phyloP scores from a whole-genome alignment of 2,329 filamentous ascomycete genomes.

The Capronia americana region DNA sequence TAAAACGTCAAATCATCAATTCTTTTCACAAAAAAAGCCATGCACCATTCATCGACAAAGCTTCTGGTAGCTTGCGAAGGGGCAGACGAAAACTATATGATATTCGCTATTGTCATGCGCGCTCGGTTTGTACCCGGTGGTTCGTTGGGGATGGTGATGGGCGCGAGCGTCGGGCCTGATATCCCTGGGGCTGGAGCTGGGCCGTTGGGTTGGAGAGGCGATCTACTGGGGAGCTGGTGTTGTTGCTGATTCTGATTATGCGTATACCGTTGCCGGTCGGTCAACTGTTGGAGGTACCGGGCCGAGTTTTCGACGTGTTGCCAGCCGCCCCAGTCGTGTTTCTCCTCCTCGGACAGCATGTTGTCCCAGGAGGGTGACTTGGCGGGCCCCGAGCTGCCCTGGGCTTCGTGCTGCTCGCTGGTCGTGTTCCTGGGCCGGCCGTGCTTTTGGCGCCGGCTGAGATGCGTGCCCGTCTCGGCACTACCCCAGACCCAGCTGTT shows the following conservation, averaged over 20 bases:
- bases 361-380: slow-evolving; percentile 35
- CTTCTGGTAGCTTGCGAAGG: neutral
- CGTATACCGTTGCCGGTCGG: slow-evolving; percentile 36
- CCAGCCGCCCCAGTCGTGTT: slow-evolving; percentile 81
- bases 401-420: slow-evolving; percentile 30
- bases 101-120: slow-evolving; percentile 55
- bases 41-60: neutral
- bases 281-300: slow-evolving; percentile 57
- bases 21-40: neutral
- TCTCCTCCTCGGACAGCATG: slow-evolving; percentile 61
- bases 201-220: slow-evolving; percentile 31
- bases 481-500: slow-evolving; percentile 80
- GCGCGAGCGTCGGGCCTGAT: slow-evolving; percentile 37
- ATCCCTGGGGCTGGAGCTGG: slow-evolving; percentile 19
- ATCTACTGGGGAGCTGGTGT: slow-evolving; percentile 36
- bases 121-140: slow-evolving; percentile 44
- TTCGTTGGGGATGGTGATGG: slow-evolving; percentile 25
- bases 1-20: slow-evolving; percentile 17
- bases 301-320: slow-evolving; percentile 71
- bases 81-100: slow-evolving; percentile 42
- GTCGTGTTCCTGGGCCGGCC: slow-evolving; percentile 31
- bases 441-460: slow-evolving; percentile 39
- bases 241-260: slow-evolving; percentile 22
- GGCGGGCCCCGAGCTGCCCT: slow-evolving; percentile 27
- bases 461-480: slow-evolving; percentile 54